A percentile compares a stretch with the other conserved stretches of the same genome.
phyloP scores from a whole-genome alignment of 257 asterid species.

The Henckelia pumila region DNA sequence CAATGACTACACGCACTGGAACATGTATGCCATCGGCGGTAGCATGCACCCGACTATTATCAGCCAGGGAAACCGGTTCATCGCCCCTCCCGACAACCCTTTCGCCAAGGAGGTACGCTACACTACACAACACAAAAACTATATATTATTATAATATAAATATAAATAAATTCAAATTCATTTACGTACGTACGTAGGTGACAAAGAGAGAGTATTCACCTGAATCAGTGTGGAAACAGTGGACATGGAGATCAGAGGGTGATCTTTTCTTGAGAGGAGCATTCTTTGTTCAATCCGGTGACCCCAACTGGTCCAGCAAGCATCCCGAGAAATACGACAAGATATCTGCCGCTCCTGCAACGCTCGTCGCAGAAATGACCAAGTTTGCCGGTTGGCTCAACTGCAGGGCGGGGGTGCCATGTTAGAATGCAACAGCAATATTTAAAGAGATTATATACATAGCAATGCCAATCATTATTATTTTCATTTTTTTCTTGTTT shows the following conservation, averaged over 20 bases:
- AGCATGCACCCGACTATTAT: conserved; percentile 38
- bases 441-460: too few species aligned
- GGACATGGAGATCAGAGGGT: conserved; percentile 62
- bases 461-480: too few species aligned
- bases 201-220: conserved; percentile 36
- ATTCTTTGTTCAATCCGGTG: conserved; percentile 45
- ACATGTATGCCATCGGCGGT: conserved; percentile 47
- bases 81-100: conserved; percentile 29
- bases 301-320: conserved; percentile 27
- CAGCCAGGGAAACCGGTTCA: conserved; percentile 46
- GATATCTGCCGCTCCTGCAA: conserved; percentile 26
- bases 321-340: conserved; percentile 32
- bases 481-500: too few species aligned
- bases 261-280: conserved; percentile 54
- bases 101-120: conserved; percentile 35
- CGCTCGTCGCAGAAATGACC: conserved; percentile 30
- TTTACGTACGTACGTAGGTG: too few species aligned
- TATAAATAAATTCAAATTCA: too few species aligned
- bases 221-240: conserved; percentile 43
- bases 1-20: conserved; percentile 48
- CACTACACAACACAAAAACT: too few species aligned
- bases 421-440: conserved; percentile 22
- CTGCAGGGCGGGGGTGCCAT: conserved; percentile 37
- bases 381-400: conserved; percentile 38
- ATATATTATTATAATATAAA: too few species aligned